These are phyloP conservation scores for Hibiscus mutabilis DNA, from an alignment of 345 rosid species.

Conservation along the genomic window DNA sequence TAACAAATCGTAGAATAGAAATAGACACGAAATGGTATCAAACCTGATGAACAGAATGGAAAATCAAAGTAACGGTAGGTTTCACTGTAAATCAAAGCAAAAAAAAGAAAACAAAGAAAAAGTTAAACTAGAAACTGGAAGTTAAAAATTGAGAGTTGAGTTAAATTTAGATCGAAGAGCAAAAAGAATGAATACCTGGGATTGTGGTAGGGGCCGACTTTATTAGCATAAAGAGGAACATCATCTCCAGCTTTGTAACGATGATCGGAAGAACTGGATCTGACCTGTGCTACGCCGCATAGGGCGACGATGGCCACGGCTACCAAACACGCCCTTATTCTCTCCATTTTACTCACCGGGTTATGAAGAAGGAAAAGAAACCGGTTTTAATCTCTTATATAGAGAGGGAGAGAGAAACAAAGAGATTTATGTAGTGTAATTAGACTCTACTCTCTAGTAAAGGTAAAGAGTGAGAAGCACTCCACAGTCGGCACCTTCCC, in stretches of 20 bases:
- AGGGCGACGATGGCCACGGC: not conserved
- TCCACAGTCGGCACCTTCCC: not conserved
- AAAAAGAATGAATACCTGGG: constrained; percentile 20
- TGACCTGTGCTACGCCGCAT: constrained; percentile 8
- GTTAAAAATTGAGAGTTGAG: constrained; percentile 1
- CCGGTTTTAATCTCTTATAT: not conserved
- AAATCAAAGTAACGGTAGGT: constrained; percentile 31
- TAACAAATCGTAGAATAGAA: too few relatives aligned
- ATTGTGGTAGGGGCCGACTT: constrained; percentile 34
- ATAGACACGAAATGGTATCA: constrained; percentile 1
- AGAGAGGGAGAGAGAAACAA: not conserved
- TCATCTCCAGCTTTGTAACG: constrained; percentile 25
- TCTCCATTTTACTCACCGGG: not conserved
- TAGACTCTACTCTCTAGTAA: not conserved
- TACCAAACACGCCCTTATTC: constrained; percentile 11
- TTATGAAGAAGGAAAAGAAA: not conserved
- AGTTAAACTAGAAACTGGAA: not conserved
- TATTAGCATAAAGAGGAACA: constrained; percentile 33
- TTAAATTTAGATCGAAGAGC: not conserved
- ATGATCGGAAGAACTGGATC: constrained; percentile 32
- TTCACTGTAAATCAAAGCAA: constrained; percentile 17
- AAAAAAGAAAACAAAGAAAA: not conserved
- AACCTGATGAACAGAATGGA: constrained; percentile 28
- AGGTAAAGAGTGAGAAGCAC: not conserved
- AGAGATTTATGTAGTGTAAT: not conserved